phyloP scores from a whole-genome alignment of 2,329 filamentous ascomycete genomes.

The Pseudogymnoascus sp. region DNA sequence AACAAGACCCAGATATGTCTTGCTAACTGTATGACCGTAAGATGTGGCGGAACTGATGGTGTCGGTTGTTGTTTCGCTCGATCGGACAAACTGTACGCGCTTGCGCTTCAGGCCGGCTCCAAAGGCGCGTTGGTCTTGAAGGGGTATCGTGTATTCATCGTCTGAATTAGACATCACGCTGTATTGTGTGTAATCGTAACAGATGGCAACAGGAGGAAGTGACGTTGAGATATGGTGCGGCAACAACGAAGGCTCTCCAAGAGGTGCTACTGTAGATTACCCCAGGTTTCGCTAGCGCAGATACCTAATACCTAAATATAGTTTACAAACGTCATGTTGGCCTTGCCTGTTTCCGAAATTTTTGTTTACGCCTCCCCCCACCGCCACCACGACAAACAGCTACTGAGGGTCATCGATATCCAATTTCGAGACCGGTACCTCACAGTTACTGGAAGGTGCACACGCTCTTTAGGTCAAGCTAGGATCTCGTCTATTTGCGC shows the following conservation, averaged over 20 bases:
- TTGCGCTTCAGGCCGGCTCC: constrained; percentile 55
- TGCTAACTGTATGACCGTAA: constrained; percentile 27
- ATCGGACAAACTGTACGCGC: constrained; percentile 47
- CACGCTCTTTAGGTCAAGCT: background rate
- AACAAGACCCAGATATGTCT: constrained; percentile 60
- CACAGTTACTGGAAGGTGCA: background rate
- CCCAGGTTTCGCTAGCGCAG: constrained; percentile 1
- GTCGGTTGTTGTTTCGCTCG: constrained; percentile 18
- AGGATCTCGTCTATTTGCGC: background rate
- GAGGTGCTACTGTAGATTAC: background rate
- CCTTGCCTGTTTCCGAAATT: constrained; percentile 13
- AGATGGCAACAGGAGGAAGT: background rate
- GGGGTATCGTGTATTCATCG: constrained; percentile 48
- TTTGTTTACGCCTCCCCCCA: constrained; percentile 10
- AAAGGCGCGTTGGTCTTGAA: constrained; percentile 51
- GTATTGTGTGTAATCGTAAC: background rate
- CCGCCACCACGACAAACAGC: background rate
- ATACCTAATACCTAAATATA: constrained; percentile 3
- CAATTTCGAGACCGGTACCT: background rate
- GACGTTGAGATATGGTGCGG: constrained; percentile 4
- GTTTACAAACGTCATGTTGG: constrained; percentile 5
- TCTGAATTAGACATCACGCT: constrained; percentile 25
- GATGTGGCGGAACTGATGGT: constrained; percentile 17
- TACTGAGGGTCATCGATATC: background rate
- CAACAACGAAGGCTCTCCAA: background rate